A percentile compares a stretch with the other conserved stretches of the same genome.
Evolutionary conservation across 2,329 filamentous ascomycete species (phyloP).

Genomic region (Neofusicoccum parvum): DNA sequence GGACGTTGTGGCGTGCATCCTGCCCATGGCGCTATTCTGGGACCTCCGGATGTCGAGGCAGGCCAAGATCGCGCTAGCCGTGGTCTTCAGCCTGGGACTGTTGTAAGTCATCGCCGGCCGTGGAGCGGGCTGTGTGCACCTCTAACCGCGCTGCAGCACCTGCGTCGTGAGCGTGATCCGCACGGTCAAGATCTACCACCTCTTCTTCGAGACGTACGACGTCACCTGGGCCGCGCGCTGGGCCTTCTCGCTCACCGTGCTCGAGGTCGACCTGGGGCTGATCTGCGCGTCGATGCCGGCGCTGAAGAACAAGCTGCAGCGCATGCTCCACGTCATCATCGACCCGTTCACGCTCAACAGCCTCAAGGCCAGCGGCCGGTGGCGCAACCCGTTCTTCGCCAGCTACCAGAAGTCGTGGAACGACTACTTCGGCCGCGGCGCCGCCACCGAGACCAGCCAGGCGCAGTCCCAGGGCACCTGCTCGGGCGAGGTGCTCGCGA

Average conservation of each 20-base stretch:
- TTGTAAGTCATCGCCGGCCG: conserved; percentile 34
- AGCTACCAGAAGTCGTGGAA: neutral
- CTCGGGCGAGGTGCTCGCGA: neutral
- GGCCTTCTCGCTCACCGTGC: conserved; percentile 44
- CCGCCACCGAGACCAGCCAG: neutral
- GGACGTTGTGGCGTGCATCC: conserved; percentile 43
- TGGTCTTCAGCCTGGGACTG: conserved; percentile 48
- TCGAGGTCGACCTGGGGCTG: conserved; percentile 45
- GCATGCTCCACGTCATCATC: neutral
- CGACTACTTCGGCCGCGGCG: neutral
- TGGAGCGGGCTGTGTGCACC: neutral
- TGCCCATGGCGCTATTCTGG: conserved; percentile 49
- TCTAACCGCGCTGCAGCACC: conserved; percentile 26
- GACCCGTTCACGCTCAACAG: neutral
- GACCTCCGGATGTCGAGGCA: conserved; percentile 45
- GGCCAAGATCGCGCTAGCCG: conserved; percentile 49
- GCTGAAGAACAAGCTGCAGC: conserved; percentile 42
- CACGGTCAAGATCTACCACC: conserved; percentile 38
- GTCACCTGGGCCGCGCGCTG: conserved; percentile 44
- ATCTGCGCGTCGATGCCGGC: conserved; percentile 48
- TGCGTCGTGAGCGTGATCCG: conserved; percentile 41
- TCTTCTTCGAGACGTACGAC: conserved; percentile 42
- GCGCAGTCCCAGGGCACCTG: neutral
- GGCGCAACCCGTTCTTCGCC: neutral
- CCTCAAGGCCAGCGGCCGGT: neutral